Base-by-base conservation (phyloP, 148 eudicot genomes). In the Dianthus caryophyllus region DNA sequence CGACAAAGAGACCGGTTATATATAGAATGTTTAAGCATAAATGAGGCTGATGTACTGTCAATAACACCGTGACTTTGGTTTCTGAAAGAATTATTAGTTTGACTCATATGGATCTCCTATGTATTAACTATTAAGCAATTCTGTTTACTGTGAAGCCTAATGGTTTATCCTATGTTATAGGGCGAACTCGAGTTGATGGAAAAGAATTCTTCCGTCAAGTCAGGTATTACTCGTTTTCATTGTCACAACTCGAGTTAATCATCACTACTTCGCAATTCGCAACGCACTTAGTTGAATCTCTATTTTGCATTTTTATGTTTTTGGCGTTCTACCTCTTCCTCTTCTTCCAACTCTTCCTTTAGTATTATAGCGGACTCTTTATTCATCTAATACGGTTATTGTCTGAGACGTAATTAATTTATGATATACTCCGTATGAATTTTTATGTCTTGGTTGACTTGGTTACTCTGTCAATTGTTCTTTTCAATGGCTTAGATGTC, bases 161-260 rank as follows among this genome's bases (percentile, higher is more conserved):
- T 48, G 56, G 7, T 64, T 73, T 21, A 17, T 65, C 64, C 43
- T 2, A 38, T 65, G 43, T 70, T 85, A 53, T 69, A 90, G 98
- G 86, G 67, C 83, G 95, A 73, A 62, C 97, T 48, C 86, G 98
- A 33, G 97, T 94, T 71, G 98, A 93, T 80, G 98, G 96, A 31
- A 93, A 94, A 76, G 99, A 94, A 66, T 90, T 94, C 78, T 94
- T 94, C 68, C 94, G 98, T 58, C 97, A 88, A 94, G 98, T 94
- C 80, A 94, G 98, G 76, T 76, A 64, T 47, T 20, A 27, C 26
- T 16, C 14, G 11, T 59, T 65, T 24, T 5, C 15, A 11, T 3
- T 41, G 6, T 9, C 11, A 4, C 12, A 50, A 61, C 22, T 16
- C 8, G 62, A 7, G n/a, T 18, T 59, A 10, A 9, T 15, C 21